Evolutionary conservation across 75 land plant species (phyloP), one percentile per base, ranked within the genome.

Genomic region (Pinus taeda): DNA sequence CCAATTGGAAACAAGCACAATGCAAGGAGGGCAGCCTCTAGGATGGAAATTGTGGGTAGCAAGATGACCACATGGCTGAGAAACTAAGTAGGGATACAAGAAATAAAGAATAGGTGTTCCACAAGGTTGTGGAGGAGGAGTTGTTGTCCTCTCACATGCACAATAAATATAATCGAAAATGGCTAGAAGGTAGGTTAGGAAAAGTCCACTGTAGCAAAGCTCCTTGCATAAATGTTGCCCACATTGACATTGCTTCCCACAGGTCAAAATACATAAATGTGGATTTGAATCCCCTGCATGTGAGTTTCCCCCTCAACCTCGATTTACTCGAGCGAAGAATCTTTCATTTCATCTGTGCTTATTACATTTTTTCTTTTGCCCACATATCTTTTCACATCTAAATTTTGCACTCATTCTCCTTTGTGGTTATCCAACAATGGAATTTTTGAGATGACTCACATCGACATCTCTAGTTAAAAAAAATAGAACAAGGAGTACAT

Each of bases 1-100:
- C 62, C 90, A 94, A 85, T 97, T 97, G 24, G 91, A 83, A 18
- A 91, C 79, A 45, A 90, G 90, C 6, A 88, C 89, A 15, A 91
- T 75, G 78, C 99, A 97, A 57, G 98, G 99, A 26, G 98, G 99
- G 77, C 99, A 97, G 18, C 92, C 98, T 20, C 99, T 96, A 80
- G 88, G 91, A 70, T 97, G 99, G 60, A 98, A 97, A 62, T 83
- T 87, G 64, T 97, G 99, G 36, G 95, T 75, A 24, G 92, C 82
- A 12, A 78, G 56, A 85, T 97, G 99, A 24, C 96, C 99, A 84
- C 99, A 97, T 21, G 95, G 89, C 79, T 90, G 99, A 63, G 98
- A 86, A 72, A 92, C 75, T 2, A 88, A 88, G 42, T 98, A 97
- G 14, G 90, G 86, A 39, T 80, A 79, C 21, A 84, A 82, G 77